phyloP scores from a whole-genome alignment of 192 early-diverging fungal species.

The Coemansia sp. region DNA sequence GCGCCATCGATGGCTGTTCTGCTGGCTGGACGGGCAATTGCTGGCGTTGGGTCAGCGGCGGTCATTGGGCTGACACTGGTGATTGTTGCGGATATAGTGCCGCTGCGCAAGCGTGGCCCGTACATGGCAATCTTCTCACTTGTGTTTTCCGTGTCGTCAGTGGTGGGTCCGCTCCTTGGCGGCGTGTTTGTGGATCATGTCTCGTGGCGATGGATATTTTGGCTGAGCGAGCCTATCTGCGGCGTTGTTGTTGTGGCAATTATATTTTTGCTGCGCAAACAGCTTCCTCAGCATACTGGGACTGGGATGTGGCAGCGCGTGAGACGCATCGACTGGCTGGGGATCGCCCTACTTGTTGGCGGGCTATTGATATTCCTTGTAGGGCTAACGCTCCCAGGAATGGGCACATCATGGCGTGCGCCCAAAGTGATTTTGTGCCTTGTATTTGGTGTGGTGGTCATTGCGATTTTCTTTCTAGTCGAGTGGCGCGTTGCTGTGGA shows the following conservation, averaged over 20 bases:
- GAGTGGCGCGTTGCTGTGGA: slow-evolving; percentile 57
- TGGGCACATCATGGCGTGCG: slow-evolving; percentile 61
- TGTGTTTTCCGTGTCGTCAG: slow-evolving; percentile 58
- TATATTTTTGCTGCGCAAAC: slow-evolving; percentile 22
- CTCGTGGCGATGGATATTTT: slow-evolving; percentile 61
- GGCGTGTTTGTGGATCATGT: slow-evolving; percentile 57
- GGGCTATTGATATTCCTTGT: slow-evolving; percentile 60
- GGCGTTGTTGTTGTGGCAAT: slow-evolving; percentile 49
- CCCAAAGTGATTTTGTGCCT: slow-evolving; percentile 60
- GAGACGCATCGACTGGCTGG: slow-evolving; percentile 63
- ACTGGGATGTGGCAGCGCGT: slow-evolving; percentile 49
- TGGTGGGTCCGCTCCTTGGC: slow-evolving; percentile 60
- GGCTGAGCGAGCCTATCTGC: slow-evolving; percentile 56
- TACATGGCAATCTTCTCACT: slow-evolving; percentile 61
- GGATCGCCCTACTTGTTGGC: slow-evolving; percentile 55
- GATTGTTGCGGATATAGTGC: slow-evolving; percentile 69
- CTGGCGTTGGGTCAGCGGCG: slow-evolving; percentile 66
- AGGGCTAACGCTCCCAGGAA: slow-evolving; percentile 72
- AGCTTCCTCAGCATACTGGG: slow-evolving; percentile 16
- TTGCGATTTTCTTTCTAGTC: slow-evolving; percentile 48
- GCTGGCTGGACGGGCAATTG: slow-evolving; percentile 61
- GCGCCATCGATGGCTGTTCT: slow-evolving; percentile 62
- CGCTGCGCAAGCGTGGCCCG: slow-evolving; percentile 60
- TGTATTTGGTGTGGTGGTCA: slow-evolving; percentile 46
- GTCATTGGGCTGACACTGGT: slow-evolving; percentile 63